A percentile compares a stretch with the other conserved stretches of the same genome.
Conservation (phyloP, 495 filamentous ascomycete genomes). For the Neurospora sp. region DNA sequence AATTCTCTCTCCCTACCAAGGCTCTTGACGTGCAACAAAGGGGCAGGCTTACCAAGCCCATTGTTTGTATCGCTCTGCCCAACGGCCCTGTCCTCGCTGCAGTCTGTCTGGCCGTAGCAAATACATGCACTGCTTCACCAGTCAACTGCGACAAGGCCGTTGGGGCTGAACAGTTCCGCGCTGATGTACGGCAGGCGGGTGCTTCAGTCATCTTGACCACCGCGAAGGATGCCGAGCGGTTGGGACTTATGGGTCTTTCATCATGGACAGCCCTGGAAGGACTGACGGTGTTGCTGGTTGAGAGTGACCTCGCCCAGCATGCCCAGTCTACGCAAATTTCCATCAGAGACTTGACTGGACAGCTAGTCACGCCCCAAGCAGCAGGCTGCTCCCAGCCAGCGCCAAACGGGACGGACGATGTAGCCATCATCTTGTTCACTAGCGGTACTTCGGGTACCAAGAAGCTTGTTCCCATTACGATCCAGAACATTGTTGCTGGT, state of each 20-base stretch:
- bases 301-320: not conserved
- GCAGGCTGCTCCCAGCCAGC: not conserved
- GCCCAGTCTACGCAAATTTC: not conserved
- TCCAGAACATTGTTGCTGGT: constrained; percentile 25
- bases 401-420: constrained; percentile 17
- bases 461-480: constrained; percentile 35
- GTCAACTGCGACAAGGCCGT: constrained; percentile 15
- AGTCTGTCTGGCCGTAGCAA: constrained; percentile 18
- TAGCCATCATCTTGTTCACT: constrained; percentile 35
- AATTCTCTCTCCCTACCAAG: not conserved
- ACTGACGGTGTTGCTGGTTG: not conserved
- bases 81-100: constrained; percentile 27
- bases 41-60: constrained; percentile 12
- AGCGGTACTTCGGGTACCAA: constrained; percentile 38
- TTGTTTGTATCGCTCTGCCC: constrained; percentile 24
- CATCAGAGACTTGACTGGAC: not conserved
- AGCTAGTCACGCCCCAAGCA: not conserved
- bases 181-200: constrained; percentile 13
- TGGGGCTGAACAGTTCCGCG: constrained; percentile 14
- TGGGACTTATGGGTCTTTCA: not conserved
- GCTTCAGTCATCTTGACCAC: constrained; percentile 9
- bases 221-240: constrained; percentile 2
- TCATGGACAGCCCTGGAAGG: not conserved
- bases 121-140: constrained; percentile 25
- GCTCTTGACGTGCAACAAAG: not conserved